Conservation (phyloP, 306 rosid genomes). For the Ammopiptanthus mongolicus region DNA sequence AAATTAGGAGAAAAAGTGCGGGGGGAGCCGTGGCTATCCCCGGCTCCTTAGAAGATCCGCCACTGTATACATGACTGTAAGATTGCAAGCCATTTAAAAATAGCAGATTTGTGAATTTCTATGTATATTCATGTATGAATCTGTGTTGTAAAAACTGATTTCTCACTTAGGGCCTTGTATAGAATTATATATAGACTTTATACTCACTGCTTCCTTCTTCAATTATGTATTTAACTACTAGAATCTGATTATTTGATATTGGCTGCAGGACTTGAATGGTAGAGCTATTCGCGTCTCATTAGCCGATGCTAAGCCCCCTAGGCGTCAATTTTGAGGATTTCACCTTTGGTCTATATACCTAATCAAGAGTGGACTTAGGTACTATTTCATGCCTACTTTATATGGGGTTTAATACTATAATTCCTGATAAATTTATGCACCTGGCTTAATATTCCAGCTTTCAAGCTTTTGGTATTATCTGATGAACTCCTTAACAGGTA, state of each 20-base stretch:
- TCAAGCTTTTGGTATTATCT: not conserved
- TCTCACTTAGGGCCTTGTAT: not conserved
- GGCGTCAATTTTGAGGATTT: constrained; percentile 51
- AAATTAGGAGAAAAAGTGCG: no score
- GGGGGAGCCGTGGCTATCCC: no score
- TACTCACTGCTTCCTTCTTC: not conserved
- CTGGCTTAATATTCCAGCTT: not conserved
- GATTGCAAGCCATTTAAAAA: not conserved
- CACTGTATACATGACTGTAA: no score
- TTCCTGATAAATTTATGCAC: not conserved
- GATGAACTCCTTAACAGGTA: constrained; percentile 21
- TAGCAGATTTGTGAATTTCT: not conserved
- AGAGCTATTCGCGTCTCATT: constrained; percentile 65
- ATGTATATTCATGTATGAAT: not conserved
- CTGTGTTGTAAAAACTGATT: not conserved
- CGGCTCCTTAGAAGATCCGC: no score
- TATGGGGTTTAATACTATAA: not conserved
- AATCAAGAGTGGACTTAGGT: constrained; percentile 31
- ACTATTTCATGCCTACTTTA: constrained; percentile 6
- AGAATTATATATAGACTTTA: not conserved
- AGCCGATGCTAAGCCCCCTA: constrained; percentile 74
- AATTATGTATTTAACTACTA: not conserved
- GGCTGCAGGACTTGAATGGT: constrained; percentile 76
- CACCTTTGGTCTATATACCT: not conserved
- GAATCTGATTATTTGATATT: constrained; percentile 17